A percentile compares a stretch with the other conserved stretches of the same genome.
phyloP scores from a whole-genome alignment of 1,139 yeast genomes.

The Taphrina flavorubra region DNA sequence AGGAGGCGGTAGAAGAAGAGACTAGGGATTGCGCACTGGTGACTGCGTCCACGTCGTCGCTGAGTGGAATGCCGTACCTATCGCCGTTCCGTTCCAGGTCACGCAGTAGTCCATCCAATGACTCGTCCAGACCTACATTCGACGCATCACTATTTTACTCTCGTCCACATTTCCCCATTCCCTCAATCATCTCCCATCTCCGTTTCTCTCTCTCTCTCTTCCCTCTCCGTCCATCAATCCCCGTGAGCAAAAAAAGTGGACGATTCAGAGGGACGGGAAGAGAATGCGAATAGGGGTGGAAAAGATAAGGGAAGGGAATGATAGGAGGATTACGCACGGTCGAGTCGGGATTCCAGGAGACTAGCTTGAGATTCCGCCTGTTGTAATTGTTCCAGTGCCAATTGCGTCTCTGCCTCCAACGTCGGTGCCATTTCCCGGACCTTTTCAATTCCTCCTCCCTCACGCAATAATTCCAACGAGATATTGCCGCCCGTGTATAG shows the following conservation, averaged over 20 bases:
- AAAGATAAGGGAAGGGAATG: too few relatives aligned
- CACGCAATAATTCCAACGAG: too few relatives aligned
- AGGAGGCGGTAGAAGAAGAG: background rate
- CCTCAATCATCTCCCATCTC: too few relatives aligned
- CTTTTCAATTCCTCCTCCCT: too few relatives aligned
- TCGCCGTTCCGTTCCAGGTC: background rate
- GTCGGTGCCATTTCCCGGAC: slow-evolving; percentile 25
- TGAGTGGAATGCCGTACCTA: background rate
- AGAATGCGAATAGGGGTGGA: too few relatives aligned
- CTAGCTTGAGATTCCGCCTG: slow-evolving; percentile 28
- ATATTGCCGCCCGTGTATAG: too few relatives aligned
- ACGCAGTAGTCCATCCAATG: slow-evolving; percentile 9
- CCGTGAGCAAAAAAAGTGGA: too few relatives aligned
- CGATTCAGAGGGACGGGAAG: too few relatives aligned
- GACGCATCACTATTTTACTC: background rate
- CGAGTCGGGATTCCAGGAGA: slow-evolving; percentile 29
- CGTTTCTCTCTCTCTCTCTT: too few relatives aligned
- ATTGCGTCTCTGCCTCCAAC: slow-evolving; percentile 17
- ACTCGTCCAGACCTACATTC: slow-evolving; percentile 17
- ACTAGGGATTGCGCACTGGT: background rate
- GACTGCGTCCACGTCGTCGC: background rate
- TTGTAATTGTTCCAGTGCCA: slow-evolving; percentile 14
- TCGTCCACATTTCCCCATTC: too few relatives aligned
- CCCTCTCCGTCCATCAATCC: too few relatives aligned
- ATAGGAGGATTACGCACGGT: slow-evolving; percentile 16